Conservation (phyloP, 352 stramenopile species). For the Thraustochytrium sp. region DNA sequence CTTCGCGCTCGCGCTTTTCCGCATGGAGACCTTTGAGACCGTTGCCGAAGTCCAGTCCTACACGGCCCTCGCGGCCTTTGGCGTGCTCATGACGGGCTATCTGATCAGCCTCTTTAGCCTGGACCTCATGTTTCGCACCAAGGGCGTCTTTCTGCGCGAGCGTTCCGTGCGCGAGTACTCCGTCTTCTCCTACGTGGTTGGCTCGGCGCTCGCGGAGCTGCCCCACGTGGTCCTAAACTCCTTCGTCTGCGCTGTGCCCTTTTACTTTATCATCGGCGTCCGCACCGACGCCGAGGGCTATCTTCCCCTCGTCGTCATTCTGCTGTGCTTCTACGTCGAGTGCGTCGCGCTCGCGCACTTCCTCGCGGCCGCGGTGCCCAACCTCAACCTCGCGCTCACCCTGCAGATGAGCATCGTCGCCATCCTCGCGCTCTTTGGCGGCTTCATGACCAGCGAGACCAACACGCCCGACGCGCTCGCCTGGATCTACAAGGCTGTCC, state of each 20-base stretch:
- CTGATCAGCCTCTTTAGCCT: neutral
- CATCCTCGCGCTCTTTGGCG: neutral
- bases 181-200: neutral
- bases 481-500: neutral
- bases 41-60: neutral
- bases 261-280: slow-evolving; percentile 16
- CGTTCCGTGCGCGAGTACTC: neutral
- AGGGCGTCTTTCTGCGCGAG: neutral
- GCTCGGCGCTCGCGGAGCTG: neutral
- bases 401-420: neutral
- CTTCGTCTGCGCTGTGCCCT: neutral
- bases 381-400: neutral
- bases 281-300: neutral
- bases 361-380: neutral
- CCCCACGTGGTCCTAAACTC: neutral
- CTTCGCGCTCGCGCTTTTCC: neutral
- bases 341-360: neutral
- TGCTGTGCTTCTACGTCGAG: neutral
- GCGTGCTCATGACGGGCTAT: neutral
- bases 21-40: neutral
- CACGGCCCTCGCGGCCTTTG: neutral
- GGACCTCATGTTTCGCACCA: neutral
- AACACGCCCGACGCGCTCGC: neutral
- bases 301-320: neutral
- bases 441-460: neutral